These are phyloP conservation scores for Aspergillus egyptiacus DNA, from an alignment of 495 filamentous ascomycete genomes.

Conservation along the genomic window DNA sequence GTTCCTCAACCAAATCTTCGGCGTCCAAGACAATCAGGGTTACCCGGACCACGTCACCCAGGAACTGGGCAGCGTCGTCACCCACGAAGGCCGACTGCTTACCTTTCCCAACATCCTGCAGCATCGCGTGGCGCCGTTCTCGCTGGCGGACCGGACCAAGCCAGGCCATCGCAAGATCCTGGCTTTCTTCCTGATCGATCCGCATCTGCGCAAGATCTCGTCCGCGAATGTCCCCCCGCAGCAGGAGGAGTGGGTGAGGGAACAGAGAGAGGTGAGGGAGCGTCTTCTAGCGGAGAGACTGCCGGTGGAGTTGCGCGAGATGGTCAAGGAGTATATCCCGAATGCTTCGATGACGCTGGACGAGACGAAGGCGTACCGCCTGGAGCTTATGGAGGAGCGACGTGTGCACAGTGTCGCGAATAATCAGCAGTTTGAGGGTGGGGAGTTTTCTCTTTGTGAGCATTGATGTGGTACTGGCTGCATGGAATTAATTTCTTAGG, in stretches of 20 bases:
- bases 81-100: conserved; percentile 19
- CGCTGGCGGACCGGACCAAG: conserved; percentile 39
- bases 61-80: conserved; percentile 24
- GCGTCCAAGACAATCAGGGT: conserved; percentile 13
- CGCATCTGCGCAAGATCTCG: conserved; percentile 37
- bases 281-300: conserved; percentile 18
- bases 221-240: conserved; percentile 52
- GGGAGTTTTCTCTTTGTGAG: conserved; percentile 24
- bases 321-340: conserved; percentile 28
- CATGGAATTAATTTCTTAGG: too few relatives aligned
- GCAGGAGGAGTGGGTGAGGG: conserved; percentile 26
- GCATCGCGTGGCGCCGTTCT: conserved; percentile 45
- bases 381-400: conserved; percentile 46
- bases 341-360: conserved; percentile 33
- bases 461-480: too few relatives aligned
- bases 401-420: conserved; percentile 10
- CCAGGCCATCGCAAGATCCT: conserved; percentile 49
- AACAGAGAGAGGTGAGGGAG: conserved; percentile 16
- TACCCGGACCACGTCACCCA: conserved; percentile 13
- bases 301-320: conserved; percentile 36
- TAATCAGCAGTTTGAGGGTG: conserved; percentile 17
- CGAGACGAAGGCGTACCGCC: conserved; percentile 39
- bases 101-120: conserved; percentile 35
- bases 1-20: conserved; percentile 20
- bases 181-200: conserved; percentile 50